Evolutionary conservation across 768 basidiomycete genomes (phyloP), one percentile per base, ranked within the genome.

Genomic region (Tricholoma sp.): DNA sequence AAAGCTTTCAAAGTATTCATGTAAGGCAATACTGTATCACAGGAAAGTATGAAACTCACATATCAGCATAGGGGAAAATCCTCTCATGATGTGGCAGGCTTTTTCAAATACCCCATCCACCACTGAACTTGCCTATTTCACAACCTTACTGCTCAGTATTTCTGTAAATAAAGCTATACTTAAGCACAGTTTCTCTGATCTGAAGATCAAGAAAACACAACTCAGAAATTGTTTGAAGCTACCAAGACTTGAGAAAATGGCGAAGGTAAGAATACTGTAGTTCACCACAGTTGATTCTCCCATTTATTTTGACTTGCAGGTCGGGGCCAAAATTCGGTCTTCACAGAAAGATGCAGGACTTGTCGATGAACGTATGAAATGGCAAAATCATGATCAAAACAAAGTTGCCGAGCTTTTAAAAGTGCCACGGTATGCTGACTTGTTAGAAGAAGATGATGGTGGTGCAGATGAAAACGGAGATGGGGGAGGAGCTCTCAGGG

Each of bases 191-290:
- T 71, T 71, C 55, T 71, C 66, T 0, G 64, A 68, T 39, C 58
- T 69, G 1, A 68, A 68, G 35, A 71, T 69, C 37, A 68, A 67
- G 32, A 64, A 68, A 58, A 65, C 66, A 11, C 59, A 53, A 2
- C 61, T 66, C 0, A 52, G 65, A 5, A 71, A 68, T 43, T 55
- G 57, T n/a, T 54, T 71, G 32, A 59, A 54, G 54, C 51, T 67
- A 6, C 53, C 51, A 6, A 64, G 55, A 32, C 66, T 67, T 24
- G 62, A 69, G 55, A 69, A 69, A 58, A 63, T 67, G 67, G 57
- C 67, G 22, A 68, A 68, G 54, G 67, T 68, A 22, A 9, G 59
- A 1, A 29, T 27, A 27, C 24, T 27, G 24, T 14, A 19, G 32
- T 3, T 29, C 18, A 52, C 41, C 49, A 53, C n/a, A 39, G 29